phyloP scores from a whole-genome alignment of 2,329 filamentous ascomycete genomes.

The Biscogniauxia sp. region DNA sequence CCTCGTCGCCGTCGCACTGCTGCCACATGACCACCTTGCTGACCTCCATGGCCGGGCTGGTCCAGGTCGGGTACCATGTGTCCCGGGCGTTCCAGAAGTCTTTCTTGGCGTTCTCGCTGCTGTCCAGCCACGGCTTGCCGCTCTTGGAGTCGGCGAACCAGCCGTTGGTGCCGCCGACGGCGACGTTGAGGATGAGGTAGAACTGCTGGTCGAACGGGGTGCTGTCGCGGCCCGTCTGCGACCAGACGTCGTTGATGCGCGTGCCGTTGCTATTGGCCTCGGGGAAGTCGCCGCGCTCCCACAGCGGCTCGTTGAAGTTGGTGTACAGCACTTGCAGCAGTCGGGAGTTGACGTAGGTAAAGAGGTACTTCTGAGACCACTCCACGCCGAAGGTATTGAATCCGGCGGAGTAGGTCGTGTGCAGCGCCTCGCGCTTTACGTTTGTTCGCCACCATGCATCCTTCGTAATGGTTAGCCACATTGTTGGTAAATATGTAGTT shows the following conservation, averaged over 20 bases:
- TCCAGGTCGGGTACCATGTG: slow-evolving; percentile 71
- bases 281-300: slow-evolving; percentile 67
- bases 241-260: slow-evolving; percentile 62
- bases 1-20: slow-evolving; percentile 62
- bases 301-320: slow-evolving; percentile 68
- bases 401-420: slow-evolving; percentile 66
- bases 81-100: slow-evolving; percentile 74
- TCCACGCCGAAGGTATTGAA: slow-evolving; percentile 81
- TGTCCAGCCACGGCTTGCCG: slow-evolving; percentile 78
- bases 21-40: slow-evolving; percentile 70
- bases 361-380: slow-evolving; percentile 86
- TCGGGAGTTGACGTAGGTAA: slow-evolving; percentile 80
- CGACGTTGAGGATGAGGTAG: slow-evolving; percentile 73
- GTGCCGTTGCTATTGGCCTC: slow-evolving; percentile 63
- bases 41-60: slow-evolving; percentile 64
- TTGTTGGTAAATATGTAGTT: background rate
- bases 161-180: slow-evolving; percentile 75
- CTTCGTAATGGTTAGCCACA: slow-evolving; percentile 4
- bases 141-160: slow-evolving; percentile 75
- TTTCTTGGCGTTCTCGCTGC: slow-evolving; percentile 60
- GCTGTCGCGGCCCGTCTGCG: slow-evolving; percentile 54
- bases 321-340: slow-evolving; percentile 79
- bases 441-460: slow-evolving; percentile 85
- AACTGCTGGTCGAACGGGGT: slow-evolving; percentile 76
- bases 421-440: slow-evolving; percentile 70